phyloP scores from a whole-genome alignment of 768 basidiomycete species.

The Russula vinacea region DNA sequence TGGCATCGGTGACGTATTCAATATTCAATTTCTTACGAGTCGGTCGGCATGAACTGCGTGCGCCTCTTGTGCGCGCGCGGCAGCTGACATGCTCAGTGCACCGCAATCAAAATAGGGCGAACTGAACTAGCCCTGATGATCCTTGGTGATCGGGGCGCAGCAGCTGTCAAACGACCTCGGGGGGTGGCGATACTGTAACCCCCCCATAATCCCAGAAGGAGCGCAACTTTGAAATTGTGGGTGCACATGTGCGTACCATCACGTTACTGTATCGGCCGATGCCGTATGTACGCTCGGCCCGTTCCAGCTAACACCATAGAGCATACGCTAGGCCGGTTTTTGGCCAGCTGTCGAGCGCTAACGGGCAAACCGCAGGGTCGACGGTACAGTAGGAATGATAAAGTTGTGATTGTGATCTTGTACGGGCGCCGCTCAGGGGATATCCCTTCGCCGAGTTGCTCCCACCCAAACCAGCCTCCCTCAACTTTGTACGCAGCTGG shows the following conservation, averaged over 20 bases:
- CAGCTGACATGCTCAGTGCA: background rate
- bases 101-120: background rate
- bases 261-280: background rate
- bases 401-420: conserved; percentile 15
- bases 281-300: conserved; percentile 2
- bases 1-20: conserved; percentile 6
- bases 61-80: background rate
- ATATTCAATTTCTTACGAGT: too few species aligned
- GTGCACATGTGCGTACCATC: background rate
- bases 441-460: background rate
- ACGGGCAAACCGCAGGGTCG: conserved; percentile 6
- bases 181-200: conserved; percentile 2
- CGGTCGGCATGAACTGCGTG: background rate
- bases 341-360: background rate
- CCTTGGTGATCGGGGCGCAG: conserved; percentile 1
- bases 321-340: background rate
- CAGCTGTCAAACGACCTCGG: conserved; percentile 8
- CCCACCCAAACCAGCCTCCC: background rate
- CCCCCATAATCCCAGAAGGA: background rate
- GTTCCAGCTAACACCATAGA: background rate
- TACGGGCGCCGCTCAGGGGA: conserved; percentile 12
- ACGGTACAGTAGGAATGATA: background rate
- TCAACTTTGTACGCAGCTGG: background rate
- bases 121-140: background rate
- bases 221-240: background rate